Evolutionary conservation across 345 rosid species (phyloP).

Genomic region (Psidium guajava): DNA sequence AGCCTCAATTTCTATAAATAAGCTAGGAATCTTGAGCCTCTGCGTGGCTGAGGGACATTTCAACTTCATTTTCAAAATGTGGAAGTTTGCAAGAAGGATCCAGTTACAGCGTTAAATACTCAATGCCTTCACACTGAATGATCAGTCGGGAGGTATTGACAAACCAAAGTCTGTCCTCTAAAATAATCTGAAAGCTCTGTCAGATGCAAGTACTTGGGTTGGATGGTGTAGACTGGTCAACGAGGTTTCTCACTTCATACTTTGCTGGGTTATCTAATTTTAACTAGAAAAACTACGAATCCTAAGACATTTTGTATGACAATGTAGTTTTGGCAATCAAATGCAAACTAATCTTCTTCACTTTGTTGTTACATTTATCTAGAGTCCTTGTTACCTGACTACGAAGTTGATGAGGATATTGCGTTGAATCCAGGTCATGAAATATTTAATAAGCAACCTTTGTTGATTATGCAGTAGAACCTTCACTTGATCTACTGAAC

Average conservation of each 20-base stretch:
- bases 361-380: not conserved
- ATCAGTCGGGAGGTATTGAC: not conserved
- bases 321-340: not conserved
- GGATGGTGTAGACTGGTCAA: not conserved
- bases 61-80: not conserved
- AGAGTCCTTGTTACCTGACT: not conserved
- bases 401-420: not conserved
- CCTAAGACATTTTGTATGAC: not conserved
- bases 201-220: not conserved
- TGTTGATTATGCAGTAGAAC: not conserved
- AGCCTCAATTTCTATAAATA: not conserved
- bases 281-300: not conserved
- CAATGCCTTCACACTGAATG: not conserved
- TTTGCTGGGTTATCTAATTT: not conserved
- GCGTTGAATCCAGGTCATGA: not conserved
- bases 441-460: not conserved
- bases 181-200: not conserved
- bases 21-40: not conserved
- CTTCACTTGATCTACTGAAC: not conserved
- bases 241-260: not conserved
- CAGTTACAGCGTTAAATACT: not conserved
- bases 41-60: not conserved
- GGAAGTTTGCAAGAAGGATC: not conserved
- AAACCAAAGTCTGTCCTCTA: not conserved
- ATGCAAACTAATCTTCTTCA: not conserved